These are phyloP conservation scores for Sedum album DNA, from an alignment of 164 flowering plant genomes.

Conservation along the genomic window DNA sequence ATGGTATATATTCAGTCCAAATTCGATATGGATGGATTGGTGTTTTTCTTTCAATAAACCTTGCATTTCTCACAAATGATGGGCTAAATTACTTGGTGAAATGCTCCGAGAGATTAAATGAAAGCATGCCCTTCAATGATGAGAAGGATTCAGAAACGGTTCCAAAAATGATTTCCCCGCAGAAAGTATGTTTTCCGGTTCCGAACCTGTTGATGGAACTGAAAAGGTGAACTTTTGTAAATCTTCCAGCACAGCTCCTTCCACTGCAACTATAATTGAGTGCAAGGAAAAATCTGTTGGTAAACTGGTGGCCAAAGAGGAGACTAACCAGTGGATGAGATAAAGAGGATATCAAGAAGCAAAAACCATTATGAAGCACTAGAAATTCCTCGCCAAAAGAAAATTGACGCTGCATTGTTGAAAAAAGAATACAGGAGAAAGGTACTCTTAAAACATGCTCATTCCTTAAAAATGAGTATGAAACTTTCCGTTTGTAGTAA, in stretches of 20 bases:
- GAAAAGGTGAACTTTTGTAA: slow-evolving; percentile 52
- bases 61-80: slow-evolving; percentile 81
- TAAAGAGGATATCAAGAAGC: slow-evolving; percentile 70
- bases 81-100: slow-evolving; percentile 58
- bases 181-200: slow-evolving; percentile 53
- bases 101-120: slow-evolving; percentile 64
- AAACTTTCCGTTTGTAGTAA: background rate
- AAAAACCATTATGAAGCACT: slow-evolving; percentile 81
- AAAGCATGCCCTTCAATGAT: slow-evolving; percentile 45
- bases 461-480: background rate
- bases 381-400: slow-evolving; percentile 62
- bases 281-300: slow-evolving; percentile 32
- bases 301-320: slow-evolving; percentile 40
- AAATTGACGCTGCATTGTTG: slow-evolving; percentile 43
- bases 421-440: slow-evolving; percentile 83
- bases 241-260: slow-evolving; percentile 50
- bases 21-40: slow-evolving; percentile 86
- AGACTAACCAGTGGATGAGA: slow-evolving; percentile 62
- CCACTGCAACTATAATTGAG: slow-evolving; percentile 27
- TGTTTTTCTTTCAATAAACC: slow-evolving; percentile 68
- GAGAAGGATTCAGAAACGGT: slow-evolving; percentile 44
- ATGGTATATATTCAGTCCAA: slow-evolving; percentile 73
- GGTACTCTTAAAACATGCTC: slow-evolving; percentile 29
- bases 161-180: slow-evolving; percentile 50
- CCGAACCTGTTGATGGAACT: slow-evolving; percentile 41